Evolutionary conservation across 1,284 basidiomycete species (phyloP), one percentile per base, ranked within the genome.

Genomic region (Singerocomus inundabilis): DNA sequence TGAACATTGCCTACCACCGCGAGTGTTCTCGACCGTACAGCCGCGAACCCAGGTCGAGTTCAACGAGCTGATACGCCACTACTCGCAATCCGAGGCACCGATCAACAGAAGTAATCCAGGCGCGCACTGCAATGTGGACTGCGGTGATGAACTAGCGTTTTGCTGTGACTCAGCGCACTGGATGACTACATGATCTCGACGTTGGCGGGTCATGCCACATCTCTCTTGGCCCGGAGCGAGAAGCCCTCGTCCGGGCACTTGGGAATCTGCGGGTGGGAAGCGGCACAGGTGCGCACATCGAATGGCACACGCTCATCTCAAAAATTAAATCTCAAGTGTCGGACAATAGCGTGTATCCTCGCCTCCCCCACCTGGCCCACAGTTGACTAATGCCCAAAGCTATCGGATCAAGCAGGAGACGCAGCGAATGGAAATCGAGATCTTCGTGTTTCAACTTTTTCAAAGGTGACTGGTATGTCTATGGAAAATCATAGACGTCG

Each of bases 361-460:
- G 30, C n/a, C n/a, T n/a, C n/a, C n/a, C n/a, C n/a, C n/a, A n/a
- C n/a, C n/a, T n/a, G n/a, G n/a, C n/a, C n/a, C n/a, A n/a, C n/a
- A n/a, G 54, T 9, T 12, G 12, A 40, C 11, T 33, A 24, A 21
- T 54, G 43, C 35, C 55, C 53, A 29, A 21, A 7, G 29, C 32
- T 38, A 35, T 52, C 42, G 31, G 21, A 26, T 25, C 29, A 8
- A 31, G 16, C 16, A 31, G 36, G 32, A 24, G 30, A 28, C 16
- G 30, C 15, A 5, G 15, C 11, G 30, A 35, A 31, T 43, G 13
- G 32, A 46, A 29, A 33, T 34, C 13, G 6, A 24, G 16, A 21
- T 32, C 18, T 15, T 24, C n/a, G 6, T 5, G 34, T 57, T 48
- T 49, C 35, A 43, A 13, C 31, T 11, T 28, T 38, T 32, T 18